These are phyloP conservation scores for Rhizoclosmatium hyalinum DNA, from an alignment of 371 early-diverging fungal species.

Conservation along the genomic window DNA sequence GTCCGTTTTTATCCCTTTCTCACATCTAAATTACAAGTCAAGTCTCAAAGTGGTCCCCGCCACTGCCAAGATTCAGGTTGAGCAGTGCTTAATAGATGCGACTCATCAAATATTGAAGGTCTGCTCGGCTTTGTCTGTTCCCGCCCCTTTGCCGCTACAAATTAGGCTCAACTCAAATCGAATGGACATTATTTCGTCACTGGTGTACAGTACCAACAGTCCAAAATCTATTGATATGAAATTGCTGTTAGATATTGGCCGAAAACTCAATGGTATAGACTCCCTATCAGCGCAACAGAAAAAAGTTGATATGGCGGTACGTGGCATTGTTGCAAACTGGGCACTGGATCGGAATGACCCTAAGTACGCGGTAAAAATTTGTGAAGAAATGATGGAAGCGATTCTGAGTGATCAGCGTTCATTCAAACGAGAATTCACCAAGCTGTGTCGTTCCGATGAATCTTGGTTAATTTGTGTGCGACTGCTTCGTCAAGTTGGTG, in stretches of 20 bases:
- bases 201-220: slow-evolving; percentile 58
- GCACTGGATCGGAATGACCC: slow-evolving; percentile 67
- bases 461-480: slow-evolving; percentile 45
- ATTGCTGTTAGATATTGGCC: slow-evolving; percentile 63
- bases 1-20: neutral
- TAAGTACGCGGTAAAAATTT: slow-evolving; percentile 57
- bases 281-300: slow-evolving; percentile 38
- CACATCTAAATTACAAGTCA: neutral
- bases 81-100: slow-evolving; percentile 77
- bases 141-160: slow-evolving; percentile 75
- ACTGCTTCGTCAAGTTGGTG: slow-evolving; percentile 8
- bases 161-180: slow-evolving; percentile 71
- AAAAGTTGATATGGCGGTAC: slow-evolving; percentile 59
- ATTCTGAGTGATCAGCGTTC: slow-evolving; percentile 12
- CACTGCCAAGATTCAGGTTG: slow-evolving; percentile 66
- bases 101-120: slow-evolving; percentile 69
- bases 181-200: slow-evolving; percentile 64
- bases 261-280: slow-evolving; percentile 66
- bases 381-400: slow-evolving; percentile 53
- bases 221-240: slow-evolving; percentile 38
- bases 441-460: slow-evolving; percentile 33
- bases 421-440: slow-evolving; percentile 29
- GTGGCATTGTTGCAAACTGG: slow-evolving; percentile 65
- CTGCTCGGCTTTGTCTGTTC: slow-evolving; percentile 61
- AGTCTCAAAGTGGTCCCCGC: slow-evolving; percentile 73